A percentile compares a stretch with the other conserved stretches of the same genome.
phyloP scores from a whole-genome alignment of 2,329 filamentous ascomycete genomes.

The Dryadomyces quercivorus region DNA sequence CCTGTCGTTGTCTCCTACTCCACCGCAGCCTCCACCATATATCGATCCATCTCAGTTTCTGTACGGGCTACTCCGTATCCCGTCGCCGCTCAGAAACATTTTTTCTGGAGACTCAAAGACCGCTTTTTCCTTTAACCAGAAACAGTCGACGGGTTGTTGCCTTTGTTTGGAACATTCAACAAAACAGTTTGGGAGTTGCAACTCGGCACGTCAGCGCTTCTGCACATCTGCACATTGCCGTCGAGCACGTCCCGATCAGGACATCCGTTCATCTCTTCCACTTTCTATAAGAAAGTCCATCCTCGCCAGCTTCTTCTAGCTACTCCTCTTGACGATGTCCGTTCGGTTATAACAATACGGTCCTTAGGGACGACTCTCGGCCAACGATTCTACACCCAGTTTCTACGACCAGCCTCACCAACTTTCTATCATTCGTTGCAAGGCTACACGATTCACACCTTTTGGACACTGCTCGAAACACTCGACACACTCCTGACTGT shows the following conservation, averaged over 20 bases:
- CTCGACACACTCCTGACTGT: no score
- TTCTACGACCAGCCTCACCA: not conserved
- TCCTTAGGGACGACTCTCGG: conserved; percentile 31
- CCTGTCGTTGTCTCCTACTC: not conserved
- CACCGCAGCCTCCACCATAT: not conserved
- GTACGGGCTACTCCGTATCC: not conserved
- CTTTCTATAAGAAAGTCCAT: not conserved
- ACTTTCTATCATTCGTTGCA: not conserved
- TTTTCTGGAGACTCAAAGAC: not conserved
- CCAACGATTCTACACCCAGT: not conserved
- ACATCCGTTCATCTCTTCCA: not conserved
- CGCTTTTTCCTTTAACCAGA: not conserved
- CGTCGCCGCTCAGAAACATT: not conserved
- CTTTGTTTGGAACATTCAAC: not conserved
- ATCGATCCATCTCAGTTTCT: not conserved
- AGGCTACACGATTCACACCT: not conserved
- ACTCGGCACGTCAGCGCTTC: no score
- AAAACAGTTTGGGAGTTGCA: no score
- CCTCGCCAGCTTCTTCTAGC: not conserved
- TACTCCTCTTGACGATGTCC: conserved; percentile 15
- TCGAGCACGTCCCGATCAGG: not conserved
- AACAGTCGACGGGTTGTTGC: not conserved
- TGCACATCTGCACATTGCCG: no score
- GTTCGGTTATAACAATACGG: conserved; percentile 22
- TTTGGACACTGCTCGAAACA: not conserved